Conservation (phyloP, 2,329 filamentous ascomycete species). For the Colletotrichum navitas region DNA sequence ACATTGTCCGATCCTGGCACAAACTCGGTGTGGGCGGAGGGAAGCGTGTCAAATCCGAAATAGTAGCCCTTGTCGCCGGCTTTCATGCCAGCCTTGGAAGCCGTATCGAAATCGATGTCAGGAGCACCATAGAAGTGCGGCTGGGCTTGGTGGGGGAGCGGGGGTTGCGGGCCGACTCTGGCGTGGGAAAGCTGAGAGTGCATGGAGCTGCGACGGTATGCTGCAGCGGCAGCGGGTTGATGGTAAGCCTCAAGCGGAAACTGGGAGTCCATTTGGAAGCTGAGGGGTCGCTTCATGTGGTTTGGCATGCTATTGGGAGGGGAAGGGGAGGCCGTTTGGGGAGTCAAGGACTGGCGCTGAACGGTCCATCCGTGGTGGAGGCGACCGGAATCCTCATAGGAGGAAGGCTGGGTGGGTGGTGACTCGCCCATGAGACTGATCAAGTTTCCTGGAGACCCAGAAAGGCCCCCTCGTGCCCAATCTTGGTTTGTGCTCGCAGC, state of each 20-base stretch:
- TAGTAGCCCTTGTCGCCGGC: slow-evolving; percentile 80
- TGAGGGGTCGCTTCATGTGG: slow-evolving; percentile 48
- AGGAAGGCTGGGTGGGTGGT: slow-evolving; percentile 65
- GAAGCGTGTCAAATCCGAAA: slow-evolving; percentile 83
- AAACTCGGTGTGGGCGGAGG: slow-evolving; percentile 52
- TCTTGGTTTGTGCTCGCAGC: slow-evolving; percentile 61
- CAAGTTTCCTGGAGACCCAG: slow-evolving; percentile 66
- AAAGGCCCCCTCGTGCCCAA: slow-evolving; percentile 59
- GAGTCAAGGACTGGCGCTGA: slow-evolving; percentile 59
- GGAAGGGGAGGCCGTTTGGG: slow-evolving; percentile 58
- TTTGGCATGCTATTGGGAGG: slow-evolving; percentile 48
- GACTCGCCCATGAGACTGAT: slow-evolving; percentile 66
- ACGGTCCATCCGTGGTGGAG: slow-evolving; percentile 61
- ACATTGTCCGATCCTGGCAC: slow-evolving; percentile 68
- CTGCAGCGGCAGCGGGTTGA: slow-evolving; percentile 51
- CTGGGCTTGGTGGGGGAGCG: slow-evolving; percentile 80
- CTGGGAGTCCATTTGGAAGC: slow-evolving; percentile 66
- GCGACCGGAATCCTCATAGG: slow-evolving; percentile 62
- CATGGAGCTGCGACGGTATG: slow-evolving; percentile 61
- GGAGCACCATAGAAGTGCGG: slow-evolving; percentile 82
- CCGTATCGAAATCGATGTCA: slow-evolving; percentile 79
- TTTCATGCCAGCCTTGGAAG: slow-evolving; percentile 66
- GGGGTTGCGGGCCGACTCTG: slow-evolving; percentile 66
- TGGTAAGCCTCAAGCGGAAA: slow-evolving; percentile 58
- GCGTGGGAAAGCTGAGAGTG: slow-evolving; percentile 64